A percentile compares a stretch with the other conserved stretches of the same genome.
Conservation (phyloP, 2,329 filamentous ascomycete genomes). For the Colletotrichum sp. region DNA sequence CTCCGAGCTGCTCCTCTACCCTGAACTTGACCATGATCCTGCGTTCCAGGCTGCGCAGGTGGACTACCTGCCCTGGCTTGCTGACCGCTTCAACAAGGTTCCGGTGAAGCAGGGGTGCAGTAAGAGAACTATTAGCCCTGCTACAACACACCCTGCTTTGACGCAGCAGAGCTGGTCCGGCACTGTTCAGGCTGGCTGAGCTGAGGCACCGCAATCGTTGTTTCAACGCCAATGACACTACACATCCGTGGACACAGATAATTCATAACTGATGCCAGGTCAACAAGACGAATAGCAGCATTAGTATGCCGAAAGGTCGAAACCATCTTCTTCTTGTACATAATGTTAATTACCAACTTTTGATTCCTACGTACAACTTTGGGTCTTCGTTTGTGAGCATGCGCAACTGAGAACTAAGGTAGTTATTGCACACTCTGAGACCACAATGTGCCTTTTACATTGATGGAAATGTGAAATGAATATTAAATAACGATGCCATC, state of each 20-base stretch:
- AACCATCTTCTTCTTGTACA: not conserved
- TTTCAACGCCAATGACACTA: rapidly evolving
- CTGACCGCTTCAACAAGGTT: conserved; percentile 3
- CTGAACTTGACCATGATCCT: not conserved
- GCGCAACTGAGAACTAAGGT: not conserved
- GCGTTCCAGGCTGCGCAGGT: not conserved
- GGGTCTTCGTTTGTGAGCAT: rapidly evolving
- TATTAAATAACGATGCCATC: rapidly evolving
- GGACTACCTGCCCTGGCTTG: conserved; percentile 4
- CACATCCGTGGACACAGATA: not conserved
- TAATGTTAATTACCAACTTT: not conserved
- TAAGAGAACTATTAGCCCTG: not conserved
- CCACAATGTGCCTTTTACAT: rapidly evolving
- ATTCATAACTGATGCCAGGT: not conserved
- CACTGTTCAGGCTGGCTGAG: not conserved
- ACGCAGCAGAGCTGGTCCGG: not conserved
- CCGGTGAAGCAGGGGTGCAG: not conserved
- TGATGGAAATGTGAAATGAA: rapidly evolving
- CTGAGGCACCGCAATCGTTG: not conserved
- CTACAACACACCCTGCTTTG: not conserved
- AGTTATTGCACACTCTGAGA: not conserved
- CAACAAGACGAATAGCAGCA: too few species aligned
- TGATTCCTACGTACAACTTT: not conserved
- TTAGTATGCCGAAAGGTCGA: not conserved
- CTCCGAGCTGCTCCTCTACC: not conserved